Base-by-base conservation (phyloP, 345 rosid genomes). In the Acer saccharum region DNA sequence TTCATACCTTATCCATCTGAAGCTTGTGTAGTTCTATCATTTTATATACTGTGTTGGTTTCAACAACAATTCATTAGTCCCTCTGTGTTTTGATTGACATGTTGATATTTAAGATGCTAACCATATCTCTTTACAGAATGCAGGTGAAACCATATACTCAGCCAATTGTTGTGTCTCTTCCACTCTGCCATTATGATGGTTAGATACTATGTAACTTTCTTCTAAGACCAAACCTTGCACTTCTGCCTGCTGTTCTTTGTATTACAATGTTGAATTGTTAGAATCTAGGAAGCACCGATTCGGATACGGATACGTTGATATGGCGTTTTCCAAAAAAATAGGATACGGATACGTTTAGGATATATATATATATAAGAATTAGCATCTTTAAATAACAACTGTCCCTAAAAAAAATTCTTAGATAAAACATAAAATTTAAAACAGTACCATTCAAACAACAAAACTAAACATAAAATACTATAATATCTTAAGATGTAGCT, bases 181-280 rank as follows among this genome's bases (percentile, higher is more conserved):
- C 98, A 48, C 78, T 93, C 69, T 92, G 97, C 82, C 98, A 95
- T 86, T 91, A 90, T 80, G 99, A 92, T 79, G 98, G 98, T 95
- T 79, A 82, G 93, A 65, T 70, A 72, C 84, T 61, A 3, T 8
- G 68, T 67, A 46, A 66, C 57, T 67, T 71, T 14, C 29, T 60
- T 79, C 68, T 11, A 76, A 46, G 65, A 29, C 46, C 68, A 43
- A 67, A 44, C 72, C 13, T 81, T 18, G 12, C 44, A 17, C 50
- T 70, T 58, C 52, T 76, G 4, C 41, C 55, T 68, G 69, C 65
- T 61, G 35, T 72, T 79, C 71, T 17, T 10, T 68, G 65, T 44
- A 43, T 68, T 73, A 73, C 12, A 64, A 68, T 72, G 20, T 64
- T 69, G 9, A 62, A 52, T 66, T 69, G 75, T 32, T 32, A 32